These are phyloP conservation scores for Zygotorulaspora florentina DNA, from an alignment of 805 yeast genomes.

Conservation along the genomic window DNA sequence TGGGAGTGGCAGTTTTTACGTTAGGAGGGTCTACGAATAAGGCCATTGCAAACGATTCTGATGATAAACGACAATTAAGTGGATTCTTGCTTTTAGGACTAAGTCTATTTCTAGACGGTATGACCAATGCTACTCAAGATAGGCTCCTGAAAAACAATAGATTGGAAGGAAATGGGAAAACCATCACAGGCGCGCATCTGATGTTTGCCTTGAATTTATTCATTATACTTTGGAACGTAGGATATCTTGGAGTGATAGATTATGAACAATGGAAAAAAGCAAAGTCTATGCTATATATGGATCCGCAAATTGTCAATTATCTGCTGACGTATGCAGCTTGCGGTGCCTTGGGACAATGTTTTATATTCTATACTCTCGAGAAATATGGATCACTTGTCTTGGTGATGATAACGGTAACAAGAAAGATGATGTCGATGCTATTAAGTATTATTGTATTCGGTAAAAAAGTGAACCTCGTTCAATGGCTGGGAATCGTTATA, in stretches of 20 bases:
- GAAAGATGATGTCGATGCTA: conserved; percentile 95
- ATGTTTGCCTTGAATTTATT: conserved; percentile 66
- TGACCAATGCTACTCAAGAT: conserved; percentile 93
- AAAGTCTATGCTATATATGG: conserved; percentile 33
- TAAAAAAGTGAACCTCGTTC: conserved; percentile 58
- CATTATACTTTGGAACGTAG: conserved; percentile 44
- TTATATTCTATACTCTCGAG: conserved; percentile 80
- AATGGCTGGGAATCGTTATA: conserved; percentile 73
- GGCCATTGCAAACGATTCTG: conserved; percentile 12
- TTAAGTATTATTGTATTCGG: conserved; percentile 83
- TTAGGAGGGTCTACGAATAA: conserved; percentile 40
- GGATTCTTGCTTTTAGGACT: conserved; percentile 59
- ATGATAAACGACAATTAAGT: conserved; percentile 39
- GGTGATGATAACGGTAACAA: conserved; percentile 90
- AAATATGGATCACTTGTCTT: conserved; percentile 79
- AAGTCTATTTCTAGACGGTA: conserved; percentile 81
- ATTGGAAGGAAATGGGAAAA: conserved; percentile 19
- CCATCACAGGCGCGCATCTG: conserved; percentile 77
- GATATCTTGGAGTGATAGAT: conserved; percentile 39
- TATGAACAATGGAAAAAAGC: conserved; percentile 33
- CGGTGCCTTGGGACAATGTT: conserved; percentile 93
- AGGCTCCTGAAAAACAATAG: conserved; percentile 52
- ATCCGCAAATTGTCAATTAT: conserved; percentile 53
- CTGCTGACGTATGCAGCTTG: conserved; percentile 63
- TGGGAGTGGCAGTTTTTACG: conserved; percentile 81